Evolutionary conservation across 257 asterid species (phyloP).

Genomic region (Lycium barbarum): DNA sequence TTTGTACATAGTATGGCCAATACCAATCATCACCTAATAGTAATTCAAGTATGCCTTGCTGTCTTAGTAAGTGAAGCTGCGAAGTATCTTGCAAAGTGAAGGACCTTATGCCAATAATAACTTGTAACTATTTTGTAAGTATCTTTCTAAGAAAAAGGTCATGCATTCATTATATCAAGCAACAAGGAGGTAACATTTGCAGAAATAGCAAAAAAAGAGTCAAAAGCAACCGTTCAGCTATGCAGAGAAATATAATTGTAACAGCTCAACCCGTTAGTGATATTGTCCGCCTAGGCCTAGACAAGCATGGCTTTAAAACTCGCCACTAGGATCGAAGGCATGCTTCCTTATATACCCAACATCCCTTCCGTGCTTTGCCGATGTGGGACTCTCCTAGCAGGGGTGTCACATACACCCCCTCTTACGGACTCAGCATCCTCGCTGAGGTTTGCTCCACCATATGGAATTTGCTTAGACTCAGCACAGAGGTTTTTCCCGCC

Average conservation of each 20-base stretch:
- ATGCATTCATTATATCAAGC: slow-evolving; percentile 20
- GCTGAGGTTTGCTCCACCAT: no score
- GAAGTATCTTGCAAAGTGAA: not conserved
- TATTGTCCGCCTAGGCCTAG: no score
- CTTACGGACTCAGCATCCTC: no score
- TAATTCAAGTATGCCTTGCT: slow-evolving; percentile 4
- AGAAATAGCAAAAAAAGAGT: not conserved
- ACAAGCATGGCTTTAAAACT: no score
- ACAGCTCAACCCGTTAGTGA: no score
- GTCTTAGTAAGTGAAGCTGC: slow-evolving; percentile 20
- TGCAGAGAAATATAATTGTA: not conserved
- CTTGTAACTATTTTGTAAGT: not conserved
- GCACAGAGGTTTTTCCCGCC: no score
- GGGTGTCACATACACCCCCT: no score
- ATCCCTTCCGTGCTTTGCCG: no score
- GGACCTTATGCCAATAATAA: slow-evolving; percentile 18
- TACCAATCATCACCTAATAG: slow-evolving; percentile 9
- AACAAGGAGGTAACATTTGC: not conserved
- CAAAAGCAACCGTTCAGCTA: not conserved
- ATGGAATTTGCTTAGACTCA: no score
- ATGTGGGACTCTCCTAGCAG: no score
- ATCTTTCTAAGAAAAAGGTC: not conserved
- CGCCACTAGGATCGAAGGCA: no score
- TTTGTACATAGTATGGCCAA: slow-evolving; percentile 22
- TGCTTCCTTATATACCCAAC: no score